Evolutionary conservation across 2,329 filamentous ascomycete species (phyloP), one percentile per base, ranked within the genome.

Genomic region (Aspergillus niger): DNA sequence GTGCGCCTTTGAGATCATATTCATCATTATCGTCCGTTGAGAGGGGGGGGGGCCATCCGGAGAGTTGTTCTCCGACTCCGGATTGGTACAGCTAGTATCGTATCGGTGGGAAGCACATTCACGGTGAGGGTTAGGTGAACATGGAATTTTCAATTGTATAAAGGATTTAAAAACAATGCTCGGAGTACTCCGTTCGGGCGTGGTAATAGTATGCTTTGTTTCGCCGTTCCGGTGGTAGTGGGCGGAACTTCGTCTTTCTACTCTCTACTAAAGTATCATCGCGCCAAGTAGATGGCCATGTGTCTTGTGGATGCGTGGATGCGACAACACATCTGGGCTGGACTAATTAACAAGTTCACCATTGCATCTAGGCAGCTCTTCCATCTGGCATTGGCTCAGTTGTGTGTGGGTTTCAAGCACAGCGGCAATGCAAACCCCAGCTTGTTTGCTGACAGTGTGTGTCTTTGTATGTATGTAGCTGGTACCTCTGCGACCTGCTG

Each of bases 11-110:
- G 51, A 38, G 32, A 17, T 48, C 47, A 36, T 36, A 36, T 32
- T 58, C 52, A 48, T 38, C 30, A 20, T 32, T 44, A 17, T 13
- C 26, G 6, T 10, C 17, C 32, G 57, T 48, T 41, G 47, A 55
- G 39, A 36, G 11, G 39, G 13, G 5, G 13, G 5, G 20, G 30
- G 24, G 36, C 28, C 8, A 28, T 8, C 38, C 60, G 44, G 60
- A 62, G 39, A 58, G 30, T 61, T 55, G 47, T 48, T 57, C 52
- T 50, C 54, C 57, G 57, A 36, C 36, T 55, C 41, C 43, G 26
- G 24, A 36, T 58, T 44, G 22, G 36, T 47, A 52, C 24, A 56
- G 44, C 20, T 49, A 17, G 26, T 50, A 50, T 30, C 47, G 47
- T 50, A 50, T 30, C 47, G 47, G 47, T 4, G 47, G 24, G 11